Conservation (phyloP, 2,329 filamentous ascomycete species). For the Sordariomycetes sp. region DNA sequence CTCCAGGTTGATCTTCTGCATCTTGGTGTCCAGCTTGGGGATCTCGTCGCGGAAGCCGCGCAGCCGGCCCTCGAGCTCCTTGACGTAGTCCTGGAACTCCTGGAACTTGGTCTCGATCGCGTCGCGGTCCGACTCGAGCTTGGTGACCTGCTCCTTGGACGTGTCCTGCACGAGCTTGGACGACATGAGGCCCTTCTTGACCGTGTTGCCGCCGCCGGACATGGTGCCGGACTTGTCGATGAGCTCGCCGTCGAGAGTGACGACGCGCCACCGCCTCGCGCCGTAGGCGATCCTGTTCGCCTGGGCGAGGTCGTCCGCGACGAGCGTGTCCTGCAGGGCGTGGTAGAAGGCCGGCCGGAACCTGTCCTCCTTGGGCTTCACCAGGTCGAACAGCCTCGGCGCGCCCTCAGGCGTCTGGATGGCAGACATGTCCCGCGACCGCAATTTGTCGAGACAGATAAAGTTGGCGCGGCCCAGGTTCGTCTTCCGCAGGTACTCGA, state of each 20-base stretch:
- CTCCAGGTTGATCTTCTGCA: conserved; percentile 84
- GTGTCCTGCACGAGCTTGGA: conserved; percentile 85
- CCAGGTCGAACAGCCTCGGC: conserved; percentile 83
- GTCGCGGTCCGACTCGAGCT: conserved; percentile 82
- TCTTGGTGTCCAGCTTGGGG: conserved; percentile 76
- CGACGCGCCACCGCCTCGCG: conserved; percentile 86
- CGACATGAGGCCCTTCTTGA: conserved; percentile 91
- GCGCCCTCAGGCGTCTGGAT: conserved; percentile 89
- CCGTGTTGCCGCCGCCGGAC: conserved; percentile 88
- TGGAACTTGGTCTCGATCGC: conserved; percentile 72
- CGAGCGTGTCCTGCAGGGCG: conserved; percentile 87
- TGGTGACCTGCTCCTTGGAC: conserved; percentile 76
- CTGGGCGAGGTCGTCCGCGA: conserved; percentile 86
- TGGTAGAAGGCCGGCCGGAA: conserved; percentile 92
- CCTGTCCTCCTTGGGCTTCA: conserved; percentile 77
- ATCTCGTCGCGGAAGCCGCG: conserved; percentile 67
- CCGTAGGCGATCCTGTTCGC: conserved; percentile 96
- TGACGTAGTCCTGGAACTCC: conserved; percentile 75
- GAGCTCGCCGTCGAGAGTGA: conserved; percentile 87
- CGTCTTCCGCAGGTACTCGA: conserved; percentile 94
- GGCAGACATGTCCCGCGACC: conserved; percentile 62
- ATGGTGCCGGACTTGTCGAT: conserved; percentile 98
- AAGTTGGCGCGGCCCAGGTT: conserved; percentile 95
- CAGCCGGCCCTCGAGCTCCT: conserved; percentile 64
- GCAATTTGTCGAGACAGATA: conserved; percentile 84